Base-by-base conservation (phyloP, 768 basidiomycete genomes). In the Paxillus involutus region DNA sequence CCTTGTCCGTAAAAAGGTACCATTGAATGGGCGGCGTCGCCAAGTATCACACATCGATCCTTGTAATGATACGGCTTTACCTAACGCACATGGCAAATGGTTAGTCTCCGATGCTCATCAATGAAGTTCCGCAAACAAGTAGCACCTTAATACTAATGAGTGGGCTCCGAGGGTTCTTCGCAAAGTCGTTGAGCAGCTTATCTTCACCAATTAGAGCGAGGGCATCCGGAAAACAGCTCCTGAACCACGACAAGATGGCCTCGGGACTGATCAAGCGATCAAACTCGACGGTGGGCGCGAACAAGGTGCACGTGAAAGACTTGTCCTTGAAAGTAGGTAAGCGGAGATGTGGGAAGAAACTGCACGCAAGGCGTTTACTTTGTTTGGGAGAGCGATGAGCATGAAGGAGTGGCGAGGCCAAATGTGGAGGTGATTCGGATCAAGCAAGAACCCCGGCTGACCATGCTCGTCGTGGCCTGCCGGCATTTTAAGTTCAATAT, bases 401-500 rank as follows among this genome's bases (percentile, higher is more conserved):
- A 99, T 99, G 80, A 98, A 98, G 44, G 94, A 92, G 72, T 94
- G 91, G 68, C 96, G 89, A 60, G 96, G 97, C 96, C 96, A 99
- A 65, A 99, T 98, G 76, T 99, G 96, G 62, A 99, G 86, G 73
- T 98, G 91, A 72, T 90, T 89, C 64, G 91, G 90, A 79, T 95
- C 93, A 71, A 99, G 86, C 54, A 85, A 77, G 77, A 89, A 98
- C 26, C 75, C 77, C 58, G 85, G 75, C 56, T 80, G 78, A 69
- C 82, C 90, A 70, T 77, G 73, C 63, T 67, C 65, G 71, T 80
- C 80, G 67, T 73, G 71, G 53, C 86, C 86, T 69, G 95, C 82
- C 65, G 94, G 93, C 84, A 99, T 93, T 77, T 88, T 91, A 55
- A 98, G 81, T 77, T 99, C 96, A 65, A 98, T 79, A 73, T 98